Percentiles rank a stretch among this genome's conserved stretches.
phyloP scores from a whole-genome alignment of 2,329 filamentous ascomycete species.

The Emericellopsis atlantica region DNA sequence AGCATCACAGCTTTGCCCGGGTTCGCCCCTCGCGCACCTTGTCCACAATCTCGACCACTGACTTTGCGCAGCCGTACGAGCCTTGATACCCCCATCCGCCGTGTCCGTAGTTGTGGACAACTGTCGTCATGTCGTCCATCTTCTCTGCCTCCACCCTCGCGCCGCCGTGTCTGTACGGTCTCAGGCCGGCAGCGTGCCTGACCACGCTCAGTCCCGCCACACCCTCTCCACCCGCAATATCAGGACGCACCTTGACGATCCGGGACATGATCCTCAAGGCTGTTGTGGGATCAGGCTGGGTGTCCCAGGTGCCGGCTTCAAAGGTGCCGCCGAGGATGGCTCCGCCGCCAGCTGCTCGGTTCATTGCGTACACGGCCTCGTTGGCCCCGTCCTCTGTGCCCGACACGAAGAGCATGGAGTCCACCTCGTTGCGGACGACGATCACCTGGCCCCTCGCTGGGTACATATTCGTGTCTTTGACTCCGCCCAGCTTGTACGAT shows the following conservation, averaged over 20 bases:
- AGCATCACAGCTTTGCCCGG: constrained; percentile 6
- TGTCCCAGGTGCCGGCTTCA: constrained; percentile 61
- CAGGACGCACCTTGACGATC: constrained; percentile 45
- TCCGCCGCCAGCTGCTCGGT: constrained; percentile 56
- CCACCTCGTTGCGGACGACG: constrained; percentile 60
- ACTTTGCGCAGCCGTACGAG: constrained; percentile 58
- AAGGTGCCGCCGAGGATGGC: constrained; percentile 69
- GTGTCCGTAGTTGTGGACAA: constrained; percentile 77
- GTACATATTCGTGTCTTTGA: constrained; percentile 49
- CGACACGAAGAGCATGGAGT: constrained; percentile 45
- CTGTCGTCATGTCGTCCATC: constrained; percentile 12
- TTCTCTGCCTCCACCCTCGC: constrained; percentile 56
- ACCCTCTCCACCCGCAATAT: constrained; percentile 46
- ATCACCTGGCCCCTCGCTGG: constrained; percentile 63
- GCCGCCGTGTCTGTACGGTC: constrained; percentile 57
- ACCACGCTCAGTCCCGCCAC: constrained; percentile 59
- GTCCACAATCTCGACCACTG: constrained; percentile 52
- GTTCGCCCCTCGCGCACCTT: constrained; percentile 33
- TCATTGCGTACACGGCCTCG: constrained; percentile 66
- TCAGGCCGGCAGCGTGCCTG: constrained; percentile 64
- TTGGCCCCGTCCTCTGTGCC: constrained; percentile 58
- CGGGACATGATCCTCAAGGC: constrained; percentile 67
- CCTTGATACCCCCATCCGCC: constrained; percentile 65
- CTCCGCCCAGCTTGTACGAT: constrained; percentile 53
- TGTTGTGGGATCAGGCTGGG: constrained; percentile 57